These are phyloP conservation scores for Cryptosporidium xiaoi DNA, from an alignment of 169 alveolate species.

Conservation along the genomic window DNA sequence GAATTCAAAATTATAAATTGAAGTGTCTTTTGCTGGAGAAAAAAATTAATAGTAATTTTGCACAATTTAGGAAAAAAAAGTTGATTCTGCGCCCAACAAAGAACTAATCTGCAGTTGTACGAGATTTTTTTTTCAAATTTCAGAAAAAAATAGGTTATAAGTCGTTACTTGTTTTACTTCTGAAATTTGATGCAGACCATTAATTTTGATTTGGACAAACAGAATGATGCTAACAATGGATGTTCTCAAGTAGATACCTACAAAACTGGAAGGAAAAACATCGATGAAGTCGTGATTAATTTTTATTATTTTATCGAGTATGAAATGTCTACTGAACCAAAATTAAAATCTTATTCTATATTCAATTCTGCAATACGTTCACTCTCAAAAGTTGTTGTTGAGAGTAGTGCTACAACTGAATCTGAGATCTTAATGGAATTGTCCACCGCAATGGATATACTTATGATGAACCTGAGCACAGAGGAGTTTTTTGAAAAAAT, in stretches of 20 bases:
- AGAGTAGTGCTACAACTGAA: constrained; percentile 31
- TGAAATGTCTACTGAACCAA: neutral
- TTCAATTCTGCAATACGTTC: constrained; percentile 28
- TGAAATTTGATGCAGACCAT: neutral
- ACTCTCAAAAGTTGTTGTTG: constrained; percentile 37
- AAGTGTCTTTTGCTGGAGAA: too few relatives aligned
- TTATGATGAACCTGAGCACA: constrained; percentile 33
- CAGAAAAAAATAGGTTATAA: neutral
- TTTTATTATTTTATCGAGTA: constrained; percentile 29
- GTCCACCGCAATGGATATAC: constrained; percentile 29
- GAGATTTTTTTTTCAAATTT: neutral
- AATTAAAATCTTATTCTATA: neutral
- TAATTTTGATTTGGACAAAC: neutral
- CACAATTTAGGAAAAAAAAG: too few relatives aligned
- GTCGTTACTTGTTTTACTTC: neutral
- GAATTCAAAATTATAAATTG: too few relatives aligned
- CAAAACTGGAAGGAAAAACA: constrained; percentile 48
- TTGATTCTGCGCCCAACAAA: constrained; percentile 16
- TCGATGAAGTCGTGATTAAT: constrained; percentile 41
- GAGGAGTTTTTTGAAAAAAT: constrained; percentile 8
- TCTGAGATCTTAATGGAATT: constrained; percentile 53
- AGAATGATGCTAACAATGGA: neutral
- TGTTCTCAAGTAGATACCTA: neutral
- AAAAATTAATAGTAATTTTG: too few relatives aligned
- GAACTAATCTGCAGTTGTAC: neutral